Evolutionary conservation across 306 rosid genomes (phyloP).

Genomic region (Vigna trinervia): DNA sequence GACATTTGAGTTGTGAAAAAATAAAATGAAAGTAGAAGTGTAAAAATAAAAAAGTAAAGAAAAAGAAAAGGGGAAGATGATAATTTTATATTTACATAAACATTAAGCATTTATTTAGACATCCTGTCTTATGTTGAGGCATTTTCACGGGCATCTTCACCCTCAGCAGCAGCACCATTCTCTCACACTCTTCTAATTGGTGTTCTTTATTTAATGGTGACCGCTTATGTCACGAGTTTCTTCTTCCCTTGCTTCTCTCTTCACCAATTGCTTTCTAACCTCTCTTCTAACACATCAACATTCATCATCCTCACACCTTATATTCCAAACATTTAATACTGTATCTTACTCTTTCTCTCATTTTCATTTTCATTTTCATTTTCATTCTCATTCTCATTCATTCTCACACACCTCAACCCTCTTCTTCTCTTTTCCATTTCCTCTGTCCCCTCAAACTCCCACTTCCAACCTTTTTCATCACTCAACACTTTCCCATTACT

Average conservation of each 20-base stretch:
- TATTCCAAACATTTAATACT: conserved; percentile 32
- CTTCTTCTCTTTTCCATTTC: neutral
- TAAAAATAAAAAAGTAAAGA: neutral
- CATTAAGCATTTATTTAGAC: neutral
- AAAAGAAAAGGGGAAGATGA: neutral
- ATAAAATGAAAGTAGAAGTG: neutral
- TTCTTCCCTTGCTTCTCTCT: conserved; percentile 50
- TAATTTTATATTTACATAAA: neutral
- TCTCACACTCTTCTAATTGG: conserved; percentile 11
- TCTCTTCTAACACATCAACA: conserved; percentile 32
- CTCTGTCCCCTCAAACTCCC: neutral
- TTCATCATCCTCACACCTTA: conserved; percentile 41
- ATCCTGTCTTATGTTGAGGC: conserved; percentile 47
- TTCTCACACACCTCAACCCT: neutral
- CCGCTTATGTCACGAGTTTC: conserved; percentile 63
- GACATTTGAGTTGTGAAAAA: too few relatives aligned
- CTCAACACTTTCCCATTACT: neutral
- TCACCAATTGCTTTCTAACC: conserved; percentile 32
- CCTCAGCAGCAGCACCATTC: neutral
- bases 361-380: neutral
- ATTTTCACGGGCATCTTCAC: conserved; percentile 44
- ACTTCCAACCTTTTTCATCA: too few relatives aligned
- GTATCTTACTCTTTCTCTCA: conserved; percentile 26
- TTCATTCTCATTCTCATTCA: too few relatives aligned
- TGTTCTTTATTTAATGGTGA: conserved; percentile 35